Base-by-base conservation (phyloP, 78 protist genomes). In the Capsaspora owczarzaki region DNA sequence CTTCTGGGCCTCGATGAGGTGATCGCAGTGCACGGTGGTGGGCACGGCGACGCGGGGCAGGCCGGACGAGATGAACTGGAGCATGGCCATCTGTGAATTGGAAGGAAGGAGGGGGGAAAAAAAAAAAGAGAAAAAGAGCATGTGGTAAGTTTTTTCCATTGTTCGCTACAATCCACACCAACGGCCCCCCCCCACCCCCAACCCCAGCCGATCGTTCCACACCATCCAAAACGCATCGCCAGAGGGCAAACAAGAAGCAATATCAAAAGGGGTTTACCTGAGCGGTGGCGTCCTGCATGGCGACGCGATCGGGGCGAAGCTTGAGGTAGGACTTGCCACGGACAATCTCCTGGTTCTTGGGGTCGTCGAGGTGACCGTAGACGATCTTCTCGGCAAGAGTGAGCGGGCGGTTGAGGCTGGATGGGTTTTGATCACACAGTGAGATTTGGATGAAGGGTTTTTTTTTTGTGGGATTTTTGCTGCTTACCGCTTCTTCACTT, bases 71-170 rank as follows among this genome's bases (percentile, higher is more conserved):
- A 95, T 93, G 79, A 95, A 93, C 85, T 95, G 98, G 46, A 95
- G 89, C 74, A 93, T 89, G 6, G 98, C 98, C 98, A 95, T 95
- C 80, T n/a, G n/a, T n/a, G n/a, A n/a, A n/a, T n/a, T n/a, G n/a
- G n/a, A 12, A 92, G 94, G 42, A 94, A 87, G 66, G 96, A 78
- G 47, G 43, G 31, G 31, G 56, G 35, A 60, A 53, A 38, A 23
- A 56, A 44, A 75, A 53, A 68, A 20, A 31, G 70, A 40, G 78
- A 60, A 63, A 69, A 20, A n/a, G n/a, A n/a, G n/a, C n/a, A n/a
- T n/a, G n/a, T n/a, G n/a, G n/a, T n/a, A n/a, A n/a, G n/a, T n/a
- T n/a, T n/a, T n/a, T n/a, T n/a, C n/a, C n/a, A n/a, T n/a, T n/a
- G n/a, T n/a, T n/a, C n/a, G n/a, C n/a, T n/a, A n/a, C n/a, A n/a